These are phyloP conservation scores for Fusarium paranaense DNA, from an alignment of 2,329 filamentous ascomycete genomes.

Conservation along the genomic window DNA sequence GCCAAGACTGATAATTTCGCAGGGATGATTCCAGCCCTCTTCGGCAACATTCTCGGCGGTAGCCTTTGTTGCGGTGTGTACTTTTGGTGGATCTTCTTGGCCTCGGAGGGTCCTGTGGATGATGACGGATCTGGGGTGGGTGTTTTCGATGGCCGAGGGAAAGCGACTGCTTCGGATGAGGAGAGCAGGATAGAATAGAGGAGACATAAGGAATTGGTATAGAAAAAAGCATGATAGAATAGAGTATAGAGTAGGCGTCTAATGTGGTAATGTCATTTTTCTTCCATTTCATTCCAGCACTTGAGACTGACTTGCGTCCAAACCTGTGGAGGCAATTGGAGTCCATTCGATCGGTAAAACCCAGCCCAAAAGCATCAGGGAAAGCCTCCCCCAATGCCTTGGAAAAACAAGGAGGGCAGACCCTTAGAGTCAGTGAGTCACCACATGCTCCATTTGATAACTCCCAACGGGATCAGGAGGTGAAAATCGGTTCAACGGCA, in stretches of 20 bases:
- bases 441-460: not conserved
- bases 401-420: not conserved
- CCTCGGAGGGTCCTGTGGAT: constrained; percentile 1
- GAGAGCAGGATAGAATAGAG: constrained; percentile 24
- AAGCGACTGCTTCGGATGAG: constrained; percentile 24
- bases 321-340: not conserved
- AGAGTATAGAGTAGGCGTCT: not conserved
- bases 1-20: not conserved
- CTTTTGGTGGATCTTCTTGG: constrained; percentile 42
- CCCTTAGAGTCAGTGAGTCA: not conserved
- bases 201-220: not conserved
- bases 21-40: constrained; percentile 60
- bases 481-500: not conserved
- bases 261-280: not conserved
- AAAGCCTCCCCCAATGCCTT: not conserved
- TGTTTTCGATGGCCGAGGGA: constrained; percentile 6
- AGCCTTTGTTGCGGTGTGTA: constrained; percentile 61
- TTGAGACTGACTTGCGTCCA: not conserved
- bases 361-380: not conserved
- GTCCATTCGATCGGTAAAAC: not conserved
- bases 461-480: not conserved
- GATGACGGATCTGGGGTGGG: constrained; percentile 8
- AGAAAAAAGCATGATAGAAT: not conserved
- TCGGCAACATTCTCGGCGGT: constrained; percentile 68
- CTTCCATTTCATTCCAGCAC: not conserved